Evolutionary conservation across 2,329 filamentous ascomycete genomes (phyloP), one percentile per base, ranked within the genome.

Genomic region (Zasmidium angulare): DNA sequence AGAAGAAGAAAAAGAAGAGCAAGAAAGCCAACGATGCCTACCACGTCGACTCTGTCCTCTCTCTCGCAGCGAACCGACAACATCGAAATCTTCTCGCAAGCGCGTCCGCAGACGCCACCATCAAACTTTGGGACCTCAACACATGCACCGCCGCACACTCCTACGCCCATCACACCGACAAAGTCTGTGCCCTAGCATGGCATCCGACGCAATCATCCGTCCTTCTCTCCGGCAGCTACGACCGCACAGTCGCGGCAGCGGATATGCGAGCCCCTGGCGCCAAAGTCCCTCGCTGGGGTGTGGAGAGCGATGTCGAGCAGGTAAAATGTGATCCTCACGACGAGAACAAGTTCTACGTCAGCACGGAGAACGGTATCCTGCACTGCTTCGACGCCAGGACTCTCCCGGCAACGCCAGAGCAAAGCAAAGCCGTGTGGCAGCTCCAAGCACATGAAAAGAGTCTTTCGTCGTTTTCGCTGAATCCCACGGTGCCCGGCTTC

Each of bases 91-190:
- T 99, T 59, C 85, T 99, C 49, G 95, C 95, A 12, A 98, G 93
- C 0, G 91, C 90, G 1, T 99, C 95, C 1, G 95, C 95, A 20
- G 95, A 99, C 79, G 92, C 93, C 79, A 99, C 95, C 2, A 88
- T 98, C 71, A 99, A 99, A 81, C 84, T 99, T 20, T 99, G 95
- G 95, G 95, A 99, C 74, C 81, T 99, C 63, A 90, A 92, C 79
- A 97, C 91, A 2, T 85, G 90, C 62, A 92, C 88, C 76, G 96
- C 92, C 76, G 95, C 95, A 69, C 95, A 97, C 79, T 97, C 93
- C 48, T 99, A 99, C 82, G 84, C 86, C 17, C 91, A 96, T 78
- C 95, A 99, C 79, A 96, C 91, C 36, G 95, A 97, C 82, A 99
- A 99, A 80, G 93, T 98, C 66, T 99, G 93, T 83, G 91, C 93